Evolutionary conservation across 2,329 filamentous ascomycete species (phyloP), one percentile per base, ranked within the genome.

Genomic region (Arthroderma sp.): DNA sequence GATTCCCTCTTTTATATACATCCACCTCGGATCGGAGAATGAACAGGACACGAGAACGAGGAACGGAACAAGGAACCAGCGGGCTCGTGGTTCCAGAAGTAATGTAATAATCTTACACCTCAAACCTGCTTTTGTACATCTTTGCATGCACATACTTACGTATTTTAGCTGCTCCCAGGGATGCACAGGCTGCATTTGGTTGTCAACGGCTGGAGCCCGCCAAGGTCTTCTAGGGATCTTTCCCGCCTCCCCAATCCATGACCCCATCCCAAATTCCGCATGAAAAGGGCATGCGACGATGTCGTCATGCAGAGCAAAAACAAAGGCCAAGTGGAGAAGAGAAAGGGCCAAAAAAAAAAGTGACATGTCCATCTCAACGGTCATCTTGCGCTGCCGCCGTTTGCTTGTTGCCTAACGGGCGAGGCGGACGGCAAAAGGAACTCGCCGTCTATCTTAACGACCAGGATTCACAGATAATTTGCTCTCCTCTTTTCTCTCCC

Each of bases 201-300:
- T 25, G 41, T 15, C 41, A 51, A 51, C 47, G 47, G 47, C 47
- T 51, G 47, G 43, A 33, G 23, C 15, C 47, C 25, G 47, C 47
- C 47, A 51, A 51, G 47, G 47, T 11, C 28, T 51, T 33, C 47
- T 51, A 51, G 47, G 47, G 47, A 51, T 51, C 47, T 33, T 51
- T 51, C 47, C 47, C 47, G 47, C 47, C 47, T 51, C 47, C 47
- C 47, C 47, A 51, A 51, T 51, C 47, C 47, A 51, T 51, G 47
- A 47, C 41, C 41, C 41, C 21, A 23, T 37, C 9, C 41, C 41
- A 4, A 15, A 25, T 47, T 13, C 41, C 19, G 19, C 41, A 47
- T 47, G 41, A 23, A 31, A 49, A 33, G 15, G 25, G 28, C 23
- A 19, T 31, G 28, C 25, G 47, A 51, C 15, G 47, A 51, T 51